These are phyloP conservation scores for Arthrobotrys entomopaga DNA, from an alignment of 2,329 filamentous ascomycete species.

Conservation along the genomic window DNA sequence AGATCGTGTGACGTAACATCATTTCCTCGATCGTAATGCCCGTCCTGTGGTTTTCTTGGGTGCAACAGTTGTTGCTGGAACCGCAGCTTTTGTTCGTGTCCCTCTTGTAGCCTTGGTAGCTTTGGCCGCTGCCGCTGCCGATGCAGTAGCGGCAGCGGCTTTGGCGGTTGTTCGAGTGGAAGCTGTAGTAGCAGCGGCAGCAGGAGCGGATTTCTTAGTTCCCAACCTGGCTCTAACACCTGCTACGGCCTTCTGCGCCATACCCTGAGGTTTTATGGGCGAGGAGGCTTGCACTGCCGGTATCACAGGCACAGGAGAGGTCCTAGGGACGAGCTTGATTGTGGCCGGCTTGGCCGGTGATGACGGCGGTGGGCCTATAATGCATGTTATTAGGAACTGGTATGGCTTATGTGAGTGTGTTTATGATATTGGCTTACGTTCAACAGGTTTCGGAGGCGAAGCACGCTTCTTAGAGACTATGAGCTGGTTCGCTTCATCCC, in stretches of 20 bases:
- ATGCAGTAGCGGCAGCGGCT: constrained; percentile 19
- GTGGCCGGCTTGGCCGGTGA: constrained; percentile 40
- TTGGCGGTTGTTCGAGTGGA: constrained; percentile 28
- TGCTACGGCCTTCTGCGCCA: constrained; percentile 41
- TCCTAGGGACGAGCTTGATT: constrained; percentile 38
- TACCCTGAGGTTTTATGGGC: constrained; percentile 31
- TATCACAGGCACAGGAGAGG: constrained; percentile 30
- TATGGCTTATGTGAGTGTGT: neutral
- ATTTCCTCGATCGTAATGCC: constrained; percentile 48
- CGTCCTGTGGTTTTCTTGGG: constrained; percentile 38
- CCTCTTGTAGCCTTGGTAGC: constrained; percentile 15
- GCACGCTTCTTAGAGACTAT: constrained; percentile 40
- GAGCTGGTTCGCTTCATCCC: constrained; percentile 14
- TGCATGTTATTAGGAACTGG: neutral
- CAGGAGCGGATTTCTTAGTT: constrained; percentile 10
- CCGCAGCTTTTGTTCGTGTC: neutral
- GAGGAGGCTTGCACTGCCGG: constrained; percentile 25
- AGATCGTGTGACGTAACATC: neutral
- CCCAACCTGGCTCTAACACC: constrained; percentile 35
- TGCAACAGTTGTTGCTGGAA: neutral
- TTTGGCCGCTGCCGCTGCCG: constrained; percentile 20
- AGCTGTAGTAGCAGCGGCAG: constrained; percentile 3
- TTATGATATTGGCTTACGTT: constrained; percentile 13
- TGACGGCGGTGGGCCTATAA: constrained; percentile 5
- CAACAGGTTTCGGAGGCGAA: constrained; percentile 28